Percentiles rank a stretch among this genome's conserved stretches.
phyloP scores from a whole-genome alignment of 1,284 basidiomycete genomes.

The Leccinum huronense region DNA sequence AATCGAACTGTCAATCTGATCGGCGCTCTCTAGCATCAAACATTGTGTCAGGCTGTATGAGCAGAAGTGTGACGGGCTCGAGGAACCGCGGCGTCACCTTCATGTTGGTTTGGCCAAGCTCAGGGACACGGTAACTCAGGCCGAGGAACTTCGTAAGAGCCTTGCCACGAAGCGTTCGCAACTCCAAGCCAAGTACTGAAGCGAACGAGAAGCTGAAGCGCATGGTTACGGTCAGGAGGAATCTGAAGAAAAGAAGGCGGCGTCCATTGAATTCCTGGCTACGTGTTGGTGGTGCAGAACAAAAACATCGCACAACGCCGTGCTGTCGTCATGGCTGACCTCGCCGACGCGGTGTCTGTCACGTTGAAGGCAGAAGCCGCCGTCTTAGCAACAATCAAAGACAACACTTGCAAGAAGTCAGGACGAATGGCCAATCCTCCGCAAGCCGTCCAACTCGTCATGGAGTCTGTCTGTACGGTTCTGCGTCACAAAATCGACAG shows the following conservation, averaged over 20 bases:
- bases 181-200: constrained; percentile 87
- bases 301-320: constrained; percentile 85
- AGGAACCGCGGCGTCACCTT: constrained; percentile 98
- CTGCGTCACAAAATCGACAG: constrained; percentile 97
- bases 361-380: constrained; percentile 93
- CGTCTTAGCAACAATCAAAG: constrained; percentile 93
- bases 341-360: constrained; percentile 97
- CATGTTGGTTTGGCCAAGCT: constrained; percentile 99
- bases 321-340: constrained; percentile 89
- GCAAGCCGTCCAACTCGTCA: constrained; percentile 95
- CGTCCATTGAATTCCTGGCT: constrained; percentile 94
- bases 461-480: constrained; percentile 98
- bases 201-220: constrained; percentile 97
- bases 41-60: constrained; percentile 96
- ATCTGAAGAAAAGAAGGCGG: constrained; percentile 96
- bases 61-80: constrained; percentile 97
- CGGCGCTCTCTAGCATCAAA: constrained; percentile 67
- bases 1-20: constrained; percentile 13
- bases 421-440: constrained; percentile 99
- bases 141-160: constrained; percentile 94
- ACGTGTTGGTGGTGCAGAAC: constrained; percentile 87
- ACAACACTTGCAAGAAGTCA: constrained; percentile 96
- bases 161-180: constrained; percentile 93
- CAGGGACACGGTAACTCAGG: constrained; percentile 91
- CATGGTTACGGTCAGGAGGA: constrained; percentile 98